These are phyloP conservation scores for Lotus japonicus DNA, from an alignment of 306 rosid species.

Conservation along the genomic window DNA sequence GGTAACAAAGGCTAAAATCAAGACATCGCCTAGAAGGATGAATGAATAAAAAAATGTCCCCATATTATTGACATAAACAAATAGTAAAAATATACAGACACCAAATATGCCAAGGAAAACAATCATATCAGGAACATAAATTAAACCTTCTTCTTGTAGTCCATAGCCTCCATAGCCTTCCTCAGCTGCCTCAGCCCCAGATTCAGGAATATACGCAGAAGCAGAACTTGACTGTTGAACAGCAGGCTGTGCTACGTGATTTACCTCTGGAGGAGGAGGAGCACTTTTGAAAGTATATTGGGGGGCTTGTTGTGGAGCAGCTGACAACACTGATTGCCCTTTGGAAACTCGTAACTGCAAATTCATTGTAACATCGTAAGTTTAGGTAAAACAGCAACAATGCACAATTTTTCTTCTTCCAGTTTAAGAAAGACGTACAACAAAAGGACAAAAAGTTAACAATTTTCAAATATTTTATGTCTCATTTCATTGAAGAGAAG, in stretches of 20 bases:
- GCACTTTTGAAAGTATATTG: conserved; percentile 30
- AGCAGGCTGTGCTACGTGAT: conserved; percentile 57
- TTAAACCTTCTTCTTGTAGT: conserved; percentile 72
- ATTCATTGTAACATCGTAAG: conserved; percentile 14
- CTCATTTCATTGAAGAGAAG: not conserved
- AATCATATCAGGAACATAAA: not conserved
- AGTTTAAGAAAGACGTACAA: not conserved
- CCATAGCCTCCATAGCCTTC: conserved; percentile 56
- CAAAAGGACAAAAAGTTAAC: not conserved
- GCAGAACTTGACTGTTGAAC: conserved; percentile 53
- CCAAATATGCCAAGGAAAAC: not conserved
- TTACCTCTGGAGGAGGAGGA: conserved; percentile 54
- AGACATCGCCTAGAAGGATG: not conserved
- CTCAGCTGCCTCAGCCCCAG: conserved; percentile 50
- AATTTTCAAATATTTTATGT: not conserved
- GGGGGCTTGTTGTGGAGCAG: conserved; percentile 35
- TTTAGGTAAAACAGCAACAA: not conserved
- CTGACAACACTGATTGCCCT: conserved; percentile 45
- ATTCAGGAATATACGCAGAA: conserved; percentile 37
- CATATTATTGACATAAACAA: not conserved
- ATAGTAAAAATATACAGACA: not conserved
- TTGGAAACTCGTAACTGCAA: conserved; percentile 67
- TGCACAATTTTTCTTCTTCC: not conserved
- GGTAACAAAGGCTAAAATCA: not conserved
- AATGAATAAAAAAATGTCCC: not conserved